Base-by-base conservation (phyloP, 2,329 filamentous ascomycete genomes). In the Cadophora malorum region DNA sequence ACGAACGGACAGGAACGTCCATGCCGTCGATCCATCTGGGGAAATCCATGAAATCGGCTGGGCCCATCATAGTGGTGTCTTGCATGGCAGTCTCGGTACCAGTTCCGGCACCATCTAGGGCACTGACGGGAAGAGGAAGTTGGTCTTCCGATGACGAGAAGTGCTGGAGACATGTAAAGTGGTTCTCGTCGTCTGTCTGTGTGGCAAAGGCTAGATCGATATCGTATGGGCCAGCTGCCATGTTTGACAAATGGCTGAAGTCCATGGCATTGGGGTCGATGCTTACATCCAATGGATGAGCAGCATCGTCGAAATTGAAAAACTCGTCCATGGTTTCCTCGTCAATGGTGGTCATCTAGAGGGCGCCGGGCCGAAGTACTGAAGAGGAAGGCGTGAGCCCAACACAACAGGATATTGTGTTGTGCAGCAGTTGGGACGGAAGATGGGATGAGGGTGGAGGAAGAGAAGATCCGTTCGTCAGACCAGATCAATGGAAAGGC, bases 231-330 rank as follows among this genome's bases (percentile, higher is more conserved):
- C 63, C 58, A 31, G 63, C 49, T 9, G 61, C 65, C 55, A 59
- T 59, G 45, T 21, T 9, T 10, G 58, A 38, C 10, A 63, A n/a
- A 52, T 53, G 45, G n/a, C 49, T 53, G 31, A 63, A 63, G 21
- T 53, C 61, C 61, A 62, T 49, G 41, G 21, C 35, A 25, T 45
- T 45, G 19, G 33, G 16, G 35, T 52, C 21, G 62, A 67, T 65
- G 23, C 67, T 56, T 14, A 63, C 33, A 52, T 66, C 60, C 41
- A 71, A 35, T 45, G 71, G 65, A 28, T 67, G 70, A 56, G 79
- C 83, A 61, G 82, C 81, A 67, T 83, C 79, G 73, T 88, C 85
- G 86, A 87, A 90, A 76, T 88, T 82, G 77, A 91, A 85, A 76
- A 90, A 88, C 70, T 89, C 85, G 65, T 90, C 87, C 71, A 83